Evolutionary conservation across 371 early-diverging fungal genomes (phyloP).

Genomic region (Mortierella sp.): DNA sequence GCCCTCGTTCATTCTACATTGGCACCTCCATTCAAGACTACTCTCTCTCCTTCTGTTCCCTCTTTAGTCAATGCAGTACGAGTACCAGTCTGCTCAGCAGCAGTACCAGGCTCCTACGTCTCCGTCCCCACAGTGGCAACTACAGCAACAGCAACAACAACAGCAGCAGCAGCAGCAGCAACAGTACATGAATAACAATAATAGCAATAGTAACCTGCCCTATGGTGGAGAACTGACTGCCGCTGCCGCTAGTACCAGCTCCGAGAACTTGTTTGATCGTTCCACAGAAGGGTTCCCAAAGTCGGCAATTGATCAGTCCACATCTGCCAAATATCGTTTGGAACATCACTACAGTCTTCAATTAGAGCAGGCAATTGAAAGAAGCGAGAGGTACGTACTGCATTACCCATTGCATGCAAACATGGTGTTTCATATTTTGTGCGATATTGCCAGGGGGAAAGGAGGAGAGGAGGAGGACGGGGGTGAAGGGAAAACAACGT

Average conservation of each 20-base stretch:
- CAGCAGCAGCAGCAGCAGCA: slow-evolving; percentile 7
- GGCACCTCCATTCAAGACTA: not conserved
- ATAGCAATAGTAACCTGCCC: slow-evolving; percentile 15
- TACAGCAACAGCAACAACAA: slow-evolving; percentile 9
- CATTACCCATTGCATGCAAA: too few relatives aligned
- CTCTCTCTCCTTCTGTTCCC: not conserved
- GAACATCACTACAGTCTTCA: slow-evolving; percentile 91
- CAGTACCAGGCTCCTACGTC: slow-evolving; percentile 15
- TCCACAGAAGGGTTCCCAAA: slow-evolving; percentile 79
- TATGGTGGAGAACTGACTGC: slow-evolving; percentile 30
- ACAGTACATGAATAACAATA: not conserved
- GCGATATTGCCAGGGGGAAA: not conserved
- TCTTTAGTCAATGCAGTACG: slow-evolving; percentile 28
- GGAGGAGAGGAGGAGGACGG: not conserved
- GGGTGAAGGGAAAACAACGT: not conserved
- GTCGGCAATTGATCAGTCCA: slow-evolving; percentile 85
- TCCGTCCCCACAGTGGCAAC: slow-evolving; percentile 11
- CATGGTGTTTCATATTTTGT: not conserved
- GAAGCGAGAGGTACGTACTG: slow-evolving; percentile 80
- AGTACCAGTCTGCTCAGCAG: slow-evolving; percentile 24
- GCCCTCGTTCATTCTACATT: slow-evolving; percentile 4
- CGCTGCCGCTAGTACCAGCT: slow-evolving; percentile 25
- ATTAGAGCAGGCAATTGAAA: slow-evolving; percentile 89
- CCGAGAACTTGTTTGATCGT: slow-evolving; percentile 58
- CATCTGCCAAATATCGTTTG: slow-evolving; percentile 88